phyloP scores from a whole-genome alignment of 768 basidiomycete species.

The Mycena polygramma region DNA sequence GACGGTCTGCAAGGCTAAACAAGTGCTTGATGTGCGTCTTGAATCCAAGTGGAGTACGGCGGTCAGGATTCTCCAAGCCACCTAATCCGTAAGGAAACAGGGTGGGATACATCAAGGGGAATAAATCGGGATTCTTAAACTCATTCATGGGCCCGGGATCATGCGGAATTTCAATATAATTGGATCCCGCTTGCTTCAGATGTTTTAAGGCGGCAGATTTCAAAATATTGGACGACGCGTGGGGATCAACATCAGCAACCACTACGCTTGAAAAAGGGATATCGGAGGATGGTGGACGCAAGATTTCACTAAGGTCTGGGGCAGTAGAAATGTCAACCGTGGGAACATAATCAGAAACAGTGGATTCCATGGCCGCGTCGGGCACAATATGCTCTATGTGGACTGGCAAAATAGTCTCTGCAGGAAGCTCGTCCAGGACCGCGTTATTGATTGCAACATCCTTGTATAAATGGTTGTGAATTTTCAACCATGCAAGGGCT shows the following conservation, averaged over 20 bases:
- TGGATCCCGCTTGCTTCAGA: no score
- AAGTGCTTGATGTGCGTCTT: conserved; percentile 7
- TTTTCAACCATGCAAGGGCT: background rate
- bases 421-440: background rate
- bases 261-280: no score
- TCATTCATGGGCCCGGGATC: background rate
- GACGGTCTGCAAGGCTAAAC: background rate
- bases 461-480: background rate
- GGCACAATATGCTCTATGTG: background rate
- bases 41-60: background rate
- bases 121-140: background rate
- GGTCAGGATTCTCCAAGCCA: background rate
- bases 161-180: background rate
- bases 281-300: no score
- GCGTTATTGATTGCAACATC: background rate
- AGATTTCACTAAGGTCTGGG: no score
- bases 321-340: no score
- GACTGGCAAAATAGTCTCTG: background rate
- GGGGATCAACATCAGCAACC: no score
- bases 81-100: background rate
- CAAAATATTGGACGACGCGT: no score
- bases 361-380: background rate
- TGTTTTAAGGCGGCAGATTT: no score
- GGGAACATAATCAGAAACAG: background rate
- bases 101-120: background rate